Percentiles rank a stretch among this genome's conserved stretches.
These are phyloP conservation scores for Russula emetica DNA, from an alignment of 768 basidiomycete species.

Conservation along the genomic window DNA sequence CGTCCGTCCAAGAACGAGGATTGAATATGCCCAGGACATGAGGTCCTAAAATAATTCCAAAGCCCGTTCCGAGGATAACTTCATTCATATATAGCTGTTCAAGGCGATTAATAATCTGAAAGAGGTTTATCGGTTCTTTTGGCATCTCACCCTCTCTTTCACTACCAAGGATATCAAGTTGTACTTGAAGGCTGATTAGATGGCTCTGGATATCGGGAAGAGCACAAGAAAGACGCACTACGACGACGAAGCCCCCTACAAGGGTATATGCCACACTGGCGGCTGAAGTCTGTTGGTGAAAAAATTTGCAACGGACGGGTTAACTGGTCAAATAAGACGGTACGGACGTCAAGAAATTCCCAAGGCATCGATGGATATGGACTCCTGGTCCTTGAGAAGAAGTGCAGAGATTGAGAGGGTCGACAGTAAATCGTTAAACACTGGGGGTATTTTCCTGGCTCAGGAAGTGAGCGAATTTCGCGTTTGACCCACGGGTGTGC, in stretches of 20 bases:
- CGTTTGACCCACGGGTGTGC: background rate
- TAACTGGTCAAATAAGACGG: background rate
- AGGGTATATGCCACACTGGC: conserved; percentile 57
- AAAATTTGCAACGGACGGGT: conserved; percentile 30
- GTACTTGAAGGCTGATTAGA: conserved; percentile 50
- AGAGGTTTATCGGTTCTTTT: background rate
- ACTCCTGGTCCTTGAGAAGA: background rate
- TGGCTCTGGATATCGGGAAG: background rate
- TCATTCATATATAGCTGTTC: conserved; percentile 81
- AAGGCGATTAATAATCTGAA: background rate
- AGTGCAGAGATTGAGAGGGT: background rate
- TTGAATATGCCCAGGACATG: conserved; percentile 66
- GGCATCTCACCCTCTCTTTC: conserved; percentile 61
- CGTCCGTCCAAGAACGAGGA: conserved; percentile 65
- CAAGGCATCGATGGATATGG: conserved; percentile 15
- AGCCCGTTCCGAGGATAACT: conserved; percentile 83
- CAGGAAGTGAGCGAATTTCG: background rate
- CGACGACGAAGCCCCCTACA: conserved; percentile 53
- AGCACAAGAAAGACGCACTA: conserved; percentile 35
- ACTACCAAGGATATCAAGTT: conserved; percentile 78
- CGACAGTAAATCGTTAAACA: background rate
- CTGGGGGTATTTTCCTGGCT: background rate
- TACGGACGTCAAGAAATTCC: conserved; percentile 27
- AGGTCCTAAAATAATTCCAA: conserved; percentile 65
- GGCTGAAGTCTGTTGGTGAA: conserved; percentile 44